These are phyloP conservation scores for Oenanthe sinensis DNA, from an alignment of 129 eudicot genomes.

Conservation along the genomic window DNA sequence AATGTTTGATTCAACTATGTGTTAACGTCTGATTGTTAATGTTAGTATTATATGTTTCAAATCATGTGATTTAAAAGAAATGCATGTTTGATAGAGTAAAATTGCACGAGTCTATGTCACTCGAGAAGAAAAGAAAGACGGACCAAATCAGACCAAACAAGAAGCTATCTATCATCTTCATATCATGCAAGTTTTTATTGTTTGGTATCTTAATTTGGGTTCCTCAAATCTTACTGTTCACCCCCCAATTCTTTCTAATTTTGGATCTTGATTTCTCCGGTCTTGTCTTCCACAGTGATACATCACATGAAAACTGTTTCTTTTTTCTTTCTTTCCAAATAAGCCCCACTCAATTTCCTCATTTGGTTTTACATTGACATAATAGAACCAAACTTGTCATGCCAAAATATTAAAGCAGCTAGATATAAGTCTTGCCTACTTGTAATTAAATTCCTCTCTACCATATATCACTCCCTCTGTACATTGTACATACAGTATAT, in stretches of 20 bases:
- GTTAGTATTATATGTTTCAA: background rate
- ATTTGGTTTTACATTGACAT: conserved; percentile 22
- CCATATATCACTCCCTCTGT: too few relatives aligned
- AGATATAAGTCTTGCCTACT: background rate
- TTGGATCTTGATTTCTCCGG: conserved; percentile 45
- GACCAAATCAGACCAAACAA: background rate
- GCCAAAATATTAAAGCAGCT: conserved; percentile 1
- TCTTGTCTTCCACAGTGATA: conserved; percentile 75
- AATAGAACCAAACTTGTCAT: background rate
- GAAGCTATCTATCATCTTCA: conserved; percentile 26
- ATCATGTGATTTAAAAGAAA: background rate
- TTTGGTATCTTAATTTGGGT: conserved; percentile 36
- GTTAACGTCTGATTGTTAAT: background rate
- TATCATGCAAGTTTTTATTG: conserved; percentile 35
- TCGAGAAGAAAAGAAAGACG: background rate
- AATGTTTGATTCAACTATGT: background rate
- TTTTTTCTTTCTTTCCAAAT: conserved; percentile 4
- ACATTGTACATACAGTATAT: too few relatives aligned
- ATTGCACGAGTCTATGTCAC: background rate
- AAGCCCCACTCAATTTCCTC: conserved; percentile 42
- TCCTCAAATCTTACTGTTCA: conserved; percentile 33
- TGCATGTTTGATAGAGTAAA: background rate
- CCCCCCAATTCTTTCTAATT: conserved; percentile 38
- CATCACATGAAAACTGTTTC: conserved; percentile 27
- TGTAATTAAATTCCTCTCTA: background rate